Base-by-base conservation (phyloP, 2,329 filamentous ascomycete species). In the Leptosphaerulina australis region DNA sequence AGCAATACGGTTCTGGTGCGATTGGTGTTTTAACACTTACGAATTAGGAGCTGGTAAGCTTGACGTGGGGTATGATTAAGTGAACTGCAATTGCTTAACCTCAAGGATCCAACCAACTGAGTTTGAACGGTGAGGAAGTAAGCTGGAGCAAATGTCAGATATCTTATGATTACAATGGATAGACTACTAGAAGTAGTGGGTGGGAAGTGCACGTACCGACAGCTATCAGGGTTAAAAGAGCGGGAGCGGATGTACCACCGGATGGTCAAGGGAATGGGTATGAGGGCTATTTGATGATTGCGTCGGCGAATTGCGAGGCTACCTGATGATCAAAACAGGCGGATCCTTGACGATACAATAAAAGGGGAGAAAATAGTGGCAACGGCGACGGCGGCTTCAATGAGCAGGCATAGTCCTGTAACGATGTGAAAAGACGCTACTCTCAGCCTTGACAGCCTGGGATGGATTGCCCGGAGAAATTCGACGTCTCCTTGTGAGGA, bases 341-440 rank as follows among this genome's bases (percentile, higher is more conserved):
- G 53, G 58, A 45, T 55, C 60, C 59, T 57, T 55, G 55, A 59
- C 51, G 58, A 49, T 56, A 57, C 60, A 66, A 58, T 62, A 63
- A 59, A 59, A 59, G 51, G 56, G 43, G 30, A 40, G 31, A 8
- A 26, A 46, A 25, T 46, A 46, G 48, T 43, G 56, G 61, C 43
- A 63, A 60, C 52, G 53, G 55, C 47, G 49, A 59, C 50, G 57
- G 55, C 62, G 62, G 62, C 56, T 68, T 66, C 60, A 67, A 61
- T 36, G 44, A 59, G 49, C 60, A 58, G 55, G 62, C 67, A 66
- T 66, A 50, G 55, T 56, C 60, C 62, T 61, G 59, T 48, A 38
- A 58, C 45, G 40, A 50, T 49, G 52, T 53, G 45, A 53, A 53
- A 38, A 38, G 59, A 43, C 59, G 59, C 62, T 67, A 65, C 58